Conservation (phyloP, 2,329 filamentous ascomycete species). For the Colletotrichum sp. region DNA sequence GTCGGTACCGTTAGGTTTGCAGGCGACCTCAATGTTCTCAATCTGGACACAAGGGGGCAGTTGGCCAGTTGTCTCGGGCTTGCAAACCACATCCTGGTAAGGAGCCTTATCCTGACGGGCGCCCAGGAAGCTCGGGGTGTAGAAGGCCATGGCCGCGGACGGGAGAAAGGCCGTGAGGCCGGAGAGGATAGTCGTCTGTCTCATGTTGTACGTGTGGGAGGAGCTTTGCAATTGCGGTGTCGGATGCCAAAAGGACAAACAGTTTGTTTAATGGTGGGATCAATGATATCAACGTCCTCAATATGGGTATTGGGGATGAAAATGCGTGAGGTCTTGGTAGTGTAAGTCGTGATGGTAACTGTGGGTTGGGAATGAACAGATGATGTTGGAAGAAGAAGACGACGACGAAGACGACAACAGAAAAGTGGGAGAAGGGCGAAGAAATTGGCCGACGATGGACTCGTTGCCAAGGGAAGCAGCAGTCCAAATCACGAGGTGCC, state of each 20-base stretch:
- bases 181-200: conserved; percentile 8
- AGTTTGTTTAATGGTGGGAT: background rate
- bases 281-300: background rate
- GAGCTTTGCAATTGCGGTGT: background rate
- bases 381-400: background rate
- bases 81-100: conserved; percentile 20
- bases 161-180: conserved; percentile 10
- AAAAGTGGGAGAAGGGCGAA: background rate
- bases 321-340: background rate
- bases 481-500: background rate
- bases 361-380: background rate
- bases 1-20: conserved; percentile 32
- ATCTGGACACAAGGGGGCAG: conserved; percentile 34
- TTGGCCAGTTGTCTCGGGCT: conserved; percentile 8
- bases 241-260: background rate
- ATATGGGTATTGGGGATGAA: background rate
- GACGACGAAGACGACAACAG: background rate
- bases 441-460: background rate
- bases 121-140: background rate
- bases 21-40: conserved; percentile 32
- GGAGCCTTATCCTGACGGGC: conserved; percentile 22
- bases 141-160: background rate
- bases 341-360: background rate
- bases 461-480: background rate
- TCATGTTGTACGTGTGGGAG: conserved; percentile 1